phyloP scores from a whole-genome alignment of 2,329 filamentous ascomycete genomes.

The Cytospora piceicola region DNA sequence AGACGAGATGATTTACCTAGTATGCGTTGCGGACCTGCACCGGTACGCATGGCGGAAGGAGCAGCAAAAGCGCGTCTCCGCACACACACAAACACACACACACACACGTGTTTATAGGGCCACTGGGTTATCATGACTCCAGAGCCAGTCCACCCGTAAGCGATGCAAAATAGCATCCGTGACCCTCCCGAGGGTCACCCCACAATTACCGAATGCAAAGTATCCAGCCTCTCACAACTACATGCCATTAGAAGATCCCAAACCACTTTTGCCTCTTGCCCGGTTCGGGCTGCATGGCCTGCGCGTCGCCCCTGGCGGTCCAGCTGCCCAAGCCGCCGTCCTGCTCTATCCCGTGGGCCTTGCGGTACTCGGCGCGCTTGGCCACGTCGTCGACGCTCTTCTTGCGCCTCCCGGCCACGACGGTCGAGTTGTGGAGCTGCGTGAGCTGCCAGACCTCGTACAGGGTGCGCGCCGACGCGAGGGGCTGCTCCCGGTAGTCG shows the following conservation, averaged over 20 bases:
- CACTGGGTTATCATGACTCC: background rate
- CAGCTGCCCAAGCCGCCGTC: slow-evolving; percentile 54
- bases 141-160: background rate
- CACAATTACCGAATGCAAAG: background rate
- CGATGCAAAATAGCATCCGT: background rate
- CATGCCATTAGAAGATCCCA: slow-evolving; percentile 69
- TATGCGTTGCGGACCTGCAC: slow-evolving; percentile 9
- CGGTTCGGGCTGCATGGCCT: slow-evolving; percentile 37
- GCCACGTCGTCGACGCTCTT: slow-evolving; percentile 80
- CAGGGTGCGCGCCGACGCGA: slow-evolving; percentile 67
- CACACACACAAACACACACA: background rate
- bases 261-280: slow-evolving; percentile 60
- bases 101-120: background rate
- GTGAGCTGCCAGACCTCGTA: slow-evolving; percentile 77
- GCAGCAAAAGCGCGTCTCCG: background rate
- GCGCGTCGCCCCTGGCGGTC: slow-evolving; percentile 26
- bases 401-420: slow-evolving; percentile 72
- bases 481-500: slow-evolving; percentile 70
- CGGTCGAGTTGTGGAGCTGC: slow-evolving; percentile 68
- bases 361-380: slow-evolving; percentile 83
- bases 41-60: background rate
- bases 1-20: slow-evolving; percentile 21
- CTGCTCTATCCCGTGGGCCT: slow-evolving; percentile 79
- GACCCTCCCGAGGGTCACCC: background rate
- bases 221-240: background rate